phyloP scores from a whole-genome alignment of 2,329 filamentous ascomycete species.

The Alternaria alternata region DNA sequence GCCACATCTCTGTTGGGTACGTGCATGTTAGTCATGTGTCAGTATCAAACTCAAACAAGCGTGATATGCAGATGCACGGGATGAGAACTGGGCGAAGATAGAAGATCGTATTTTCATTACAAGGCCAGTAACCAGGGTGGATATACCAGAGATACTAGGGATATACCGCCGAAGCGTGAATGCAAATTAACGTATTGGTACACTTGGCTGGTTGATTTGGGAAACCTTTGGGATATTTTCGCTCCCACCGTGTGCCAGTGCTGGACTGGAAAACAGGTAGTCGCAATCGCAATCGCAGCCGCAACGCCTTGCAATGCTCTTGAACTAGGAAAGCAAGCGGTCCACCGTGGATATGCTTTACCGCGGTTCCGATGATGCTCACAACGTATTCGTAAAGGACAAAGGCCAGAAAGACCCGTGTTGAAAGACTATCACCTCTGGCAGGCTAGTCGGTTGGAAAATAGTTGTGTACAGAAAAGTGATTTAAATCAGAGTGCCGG shows the following conservation, averaged over 20 bases:
- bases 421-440: not conserved
- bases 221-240: not conserved
- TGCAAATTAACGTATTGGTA: not conserved
- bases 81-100: not conserved
- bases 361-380: not conserved
- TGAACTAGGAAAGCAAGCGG: slow-evolving; percentile 2
- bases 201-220: not conserved
- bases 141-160: not conserved
- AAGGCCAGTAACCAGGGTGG: not conserved
- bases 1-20: not conserved
- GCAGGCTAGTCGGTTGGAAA: not conserved
- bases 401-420: not conserved
- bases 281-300: slow-evolving; percentile 12
- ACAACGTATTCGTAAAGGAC: slow-evolving; percentile 10
- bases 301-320: slow-evolving; percentile 35
- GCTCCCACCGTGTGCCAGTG: not conserved
- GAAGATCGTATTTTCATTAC: not conserved
- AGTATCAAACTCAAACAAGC: not conserved
- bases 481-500: not conserved
- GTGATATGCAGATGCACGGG: not conserved
- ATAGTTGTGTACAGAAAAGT: not conserved
- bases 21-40: not conserved
- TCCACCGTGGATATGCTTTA: slow-evolving; percentile 1
- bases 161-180: not conserved
- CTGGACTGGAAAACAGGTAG: not conserved